These are phyloP conservation scores for Mycena kentingensis DNA, from an alignment of 768 basidiomycete species.

Conservation along the genomic window DNA sequence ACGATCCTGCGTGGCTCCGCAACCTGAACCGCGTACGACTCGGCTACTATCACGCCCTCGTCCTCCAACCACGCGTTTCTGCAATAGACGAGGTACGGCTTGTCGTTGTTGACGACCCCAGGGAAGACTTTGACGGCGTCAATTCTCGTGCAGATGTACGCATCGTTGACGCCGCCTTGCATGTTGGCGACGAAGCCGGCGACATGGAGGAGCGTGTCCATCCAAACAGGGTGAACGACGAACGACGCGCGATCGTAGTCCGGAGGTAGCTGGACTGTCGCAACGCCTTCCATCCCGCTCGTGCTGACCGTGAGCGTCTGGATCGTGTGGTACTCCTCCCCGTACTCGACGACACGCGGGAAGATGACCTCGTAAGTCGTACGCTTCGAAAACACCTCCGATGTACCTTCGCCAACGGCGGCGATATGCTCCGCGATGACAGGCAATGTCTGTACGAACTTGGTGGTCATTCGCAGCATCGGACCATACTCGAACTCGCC, in stretches of 20 bases:
- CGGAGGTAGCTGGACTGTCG: slow-evolving; percentile 45
- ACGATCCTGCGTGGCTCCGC: slow-evolving; percentile 44
- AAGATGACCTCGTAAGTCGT: slow-evolving; percentile 69
- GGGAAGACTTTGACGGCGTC: slow-evolving; percentile 50
- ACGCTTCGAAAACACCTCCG: slow-evolving; percentile 55
- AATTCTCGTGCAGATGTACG: slow-evolving; percentile 64
- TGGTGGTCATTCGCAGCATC: slow-evolving; percentile 31
- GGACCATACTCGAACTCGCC: slow-evolving; percentile 48
- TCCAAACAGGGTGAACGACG: slow-evolving; percentile 56
- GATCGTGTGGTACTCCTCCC: slow-evolving; percentile 58
- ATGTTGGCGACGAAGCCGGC: slow-evolving; percentile 73
- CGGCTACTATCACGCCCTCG: slow-evolving; percentile 48
- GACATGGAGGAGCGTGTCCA: slow-evolving; percentile 68
- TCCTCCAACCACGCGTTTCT: slow-evolving; percentile 45
- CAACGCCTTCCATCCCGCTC: slow-evolving; percentile 53
- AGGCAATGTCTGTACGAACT: slow-evolving; percentile 41
- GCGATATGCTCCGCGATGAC: slow-evolving; percentile 36
- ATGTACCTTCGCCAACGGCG: slow-evolving; percentile 29
- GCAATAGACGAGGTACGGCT: slow-evolving; percentile 55
- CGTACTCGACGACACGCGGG: slow-evolving; percentile 67
- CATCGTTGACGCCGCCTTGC: slow-evolving; percentile 50
- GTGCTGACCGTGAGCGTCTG: slow-evolving; percentile 51
- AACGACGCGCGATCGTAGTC: slow-evolving; percentile 35
- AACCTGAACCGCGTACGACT: slow-evolving; percentile 51
- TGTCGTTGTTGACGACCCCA: slow-evolving; percentile 40